phyloP scores from a whole-genome alignment of 768 basidiomycete species.

The Gelatoporia subvermispora region DNA sequence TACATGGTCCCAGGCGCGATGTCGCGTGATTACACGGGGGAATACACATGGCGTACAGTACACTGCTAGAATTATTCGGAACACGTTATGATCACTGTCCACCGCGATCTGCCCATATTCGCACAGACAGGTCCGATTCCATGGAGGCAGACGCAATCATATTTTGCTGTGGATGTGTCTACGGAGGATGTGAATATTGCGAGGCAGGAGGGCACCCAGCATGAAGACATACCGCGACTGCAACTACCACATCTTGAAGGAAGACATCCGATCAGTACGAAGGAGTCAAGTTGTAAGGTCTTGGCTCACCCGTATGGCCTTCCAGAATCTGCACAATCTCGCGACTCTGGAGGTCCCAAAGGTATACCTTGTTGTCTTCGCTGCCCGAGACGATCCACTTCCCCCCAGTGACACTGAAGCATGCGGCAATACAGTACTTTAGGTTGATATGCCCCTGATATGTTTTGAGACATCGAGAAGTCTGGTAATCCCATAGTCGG shows the following conservation, averaged over 20 bases:
- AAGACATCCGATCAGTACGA: conserved; percentile 13
- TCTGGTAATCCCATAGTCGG: conserved; percentile 93
- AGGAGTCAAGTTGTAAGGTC: not conserved
- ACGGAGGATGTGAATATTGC: conserved; percentile 4
- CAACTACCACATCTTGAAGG: conserved; percentile 63
- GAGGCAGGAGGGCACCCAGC: conserved; percentile 11
- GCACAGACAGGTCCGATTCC: conserved; percentile 76
- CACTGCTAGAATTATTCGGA: too few species aligned
- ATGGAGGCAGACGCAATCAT: conserved; percentile 87
- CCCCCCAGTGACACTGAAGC: conserved; percentile 79
- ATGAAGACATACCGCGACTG: conserved; percentile 57
- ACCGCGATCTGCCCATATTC: conserved; percentile 72
- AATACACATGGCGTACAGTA: too few species aligned
- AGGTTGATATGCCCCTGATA: conserved; percentile 80
- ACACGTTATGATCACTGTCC: not conserved
- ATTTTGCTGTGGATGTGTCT: conserved; percentile 85
- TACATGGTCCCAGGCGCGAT: too few species aligned
- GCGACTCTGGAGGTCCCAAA: conserved; percentile 90
- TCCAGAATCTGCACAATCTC: conserved; percentile 77
- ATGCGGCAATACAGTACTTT: conserved; percentile 80
- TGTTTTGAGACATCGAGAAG: conserved; percentile 85
- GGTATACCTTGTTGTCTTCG: conserved; percentile 84
- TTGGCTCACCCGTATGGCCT: conserved; percentile 46
- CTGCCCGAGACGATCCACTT: conserved; percentile 91
- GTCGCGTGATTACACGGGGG: too few species aligned